A percentile compares a stretch with the other conserved stretches of the same genome.
These are phyloP conservation scores for Poteriospumella lacustris DNA, from an alignment of 108 stramenopile genomes.

Conservation along the genomic window DNA sequence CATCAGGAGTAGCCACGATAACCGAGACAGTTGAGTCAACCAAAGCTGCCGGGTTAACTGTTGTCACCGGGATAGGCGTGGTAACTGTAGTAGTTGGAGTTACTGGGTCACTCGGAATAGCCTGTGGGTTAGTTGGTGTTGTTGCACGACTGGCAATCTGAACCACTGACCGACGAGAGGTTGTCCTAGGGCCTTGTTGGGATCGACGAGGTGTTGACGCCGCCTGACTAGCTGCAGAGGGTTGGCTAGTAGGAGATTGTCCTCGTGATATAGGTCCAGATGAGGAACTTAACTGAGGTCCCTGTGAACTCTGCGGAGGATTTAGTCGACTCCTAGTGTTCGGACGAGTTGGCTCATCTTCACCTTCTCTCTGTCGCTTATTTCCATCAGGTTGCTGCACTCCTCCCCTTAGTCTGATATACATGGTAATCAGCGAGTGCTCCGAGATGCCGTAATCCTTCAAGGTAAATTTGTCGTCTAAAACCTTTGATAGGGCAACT, in stretches of 20 bases:
- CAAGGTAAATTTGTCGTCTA: slow-evolving; percentile 8
- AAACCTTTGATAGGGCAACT: slow-evolving; percentile 7
- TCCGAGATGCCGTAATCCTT: slow-evolving; percentile 6
- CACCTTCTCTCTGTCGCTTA: slow-evolving; percentile 6
- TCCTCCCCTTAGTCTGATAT: slow-evolving; percentile 7
- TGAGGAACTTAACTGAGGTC: slow-evolving; percentile 7
- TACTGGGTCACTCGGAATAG: slow-evolving; percentile 6
- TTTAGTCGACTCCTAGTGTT: slow-evolving; percentile 7
- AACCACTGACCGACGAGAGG: slow-evolving; percentile 6
- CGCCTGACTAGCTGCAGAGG: slow-evolving; percentile 5
- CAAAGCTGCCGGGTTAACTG: slow-evolving; percentile 6
- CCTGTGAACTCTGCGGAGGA: slow-evolving; percentile 6
- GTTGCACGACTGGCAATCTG: slow-evolving; percentile 6
- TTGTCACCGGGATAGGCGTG: slow-evolving; percentile 6
- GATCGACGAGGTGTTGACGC: slow-evolving; percentile 6
- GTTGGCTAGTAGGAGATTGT: slow-evolving; percentile 7
- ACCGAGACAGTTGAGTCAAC: slow-evolving; percentile 2
- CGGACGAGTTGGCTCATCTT: slow-evolving; percentile 6
- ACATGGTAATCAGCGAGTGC: slow-evolving; percentile 6
- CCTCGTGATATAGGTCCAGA: slow-evolving; percentile 6
- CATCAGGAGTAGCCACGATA: slow-evolving; percentile 1
- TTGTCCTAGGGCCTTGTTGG: slow-evolving; percentile 6
- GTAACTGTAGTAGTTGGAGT: slow-evolving; percentile 7
- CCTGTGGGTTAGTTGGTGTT: slow-evolving; percentile 6
- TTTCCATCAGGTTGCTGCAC: slow-evolving; percentile 1